phyloP scores from a whole-genome alignment of 2,329 filamentous ascomycete genomes.

The Colletotrichum australisinense region DNA sequence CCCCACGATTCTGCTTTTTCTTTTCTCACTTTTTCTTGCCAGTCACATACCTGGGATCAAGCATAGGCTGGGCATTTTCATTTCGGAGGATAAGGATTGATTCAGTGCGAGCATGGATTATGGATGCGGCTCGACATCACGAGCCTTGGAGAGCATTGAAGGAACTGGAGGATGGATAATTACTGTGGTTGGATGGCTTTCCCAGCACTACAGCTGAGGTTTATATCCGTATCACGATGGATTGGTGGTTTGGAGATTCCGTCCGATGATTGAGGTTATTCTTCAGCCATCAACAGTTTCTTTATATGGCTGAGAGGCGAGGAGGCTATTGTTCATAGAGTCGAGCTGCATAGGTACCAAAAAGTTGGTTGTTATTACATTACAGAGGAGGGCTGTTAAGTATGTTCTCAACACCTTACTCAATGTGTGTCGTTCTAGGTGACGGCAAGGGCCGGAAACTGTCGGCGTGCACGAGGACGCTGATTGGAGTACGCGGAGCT shows the following conservation, averaged over 20 bases:
- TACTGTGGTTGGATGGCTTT: slow-evolving; percentile 29
- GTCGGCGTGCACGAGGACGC: slow-evolving; percentile 20
- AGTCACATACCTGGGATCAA: slow-evolving; percentile 3
- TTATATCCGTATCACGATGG: slow-evolving; percentile 12
- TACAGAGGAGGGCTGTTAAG: not conserved
- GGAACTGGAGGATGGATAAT: slow-evolving; percentile 14
- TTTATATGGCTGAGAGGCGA: slow-evolving; percentile 3
- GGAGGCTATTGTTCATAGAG: slow-evolving; percentile 17
- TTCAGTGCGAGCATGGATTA: not conserved
- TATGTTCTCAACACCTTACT: not conserved
- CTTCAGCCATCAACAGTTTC: not conserved
- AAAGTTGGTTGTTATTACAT: slow-evolving; percentile 26
- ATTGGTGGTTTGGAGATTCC: not conserved
- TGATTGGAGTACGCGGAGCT: slow-evolving; percentile 18
- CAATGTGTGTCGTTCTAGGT: not conserved
- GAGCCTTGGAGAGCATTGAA: not conserved
- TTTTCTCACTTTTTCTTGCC: slow-evolving; percentile 22
- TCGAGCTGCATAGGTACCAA: slow-evolving; percentile 16
- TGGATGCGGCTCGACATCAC: not conserved
- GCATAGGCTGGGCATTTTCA: slow-evolving; percentile 12
- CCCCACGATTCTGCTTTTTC: slow-evolving; percentile 18
- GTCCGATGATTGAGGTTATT: not conserved
- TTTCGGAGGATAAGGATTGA: slow-evolving; percentile 15
- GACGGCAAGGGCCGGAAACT: slow-evolving; percentile 23
- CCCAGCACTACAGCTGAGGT: slow-evolving; percentile 15